phyloP scores from a whole-genome alignment of 2,329 filamentous ascomycete genomes.

The Pseudogymnoascus sp. region DNA sequence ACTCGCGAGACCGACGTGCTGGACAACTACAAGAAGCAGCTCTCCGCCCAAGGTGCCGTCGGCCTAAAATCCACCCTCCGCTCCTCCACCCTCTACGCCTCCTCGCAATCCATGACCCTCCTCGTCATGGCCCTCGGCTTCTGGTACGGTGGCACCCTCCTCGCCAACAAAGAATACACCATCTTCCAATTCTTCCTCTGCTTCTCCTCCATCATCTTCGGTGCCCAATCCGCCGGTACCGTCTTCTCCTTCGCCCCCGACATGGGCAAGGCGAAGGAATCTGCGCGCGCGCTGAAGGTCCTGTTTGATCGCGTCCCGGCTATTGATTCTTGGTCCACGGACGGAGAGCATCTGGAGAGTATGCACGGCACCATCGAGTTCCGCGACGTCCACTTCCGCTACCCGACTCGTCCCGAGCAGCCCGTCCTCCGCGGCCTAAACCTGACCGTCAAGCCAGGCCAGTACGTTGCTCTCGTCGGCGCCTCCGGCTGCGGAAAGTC shows the following conservation, averaged over 20 bases:
- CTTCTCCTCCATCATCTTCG: conserved; percentile 82
- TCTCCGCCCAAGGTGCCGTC: conserved; percentile 57
- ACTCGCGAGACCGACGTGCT: conserved; percentile 81
- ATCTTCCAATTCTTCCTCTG: conserved; percentile 89
- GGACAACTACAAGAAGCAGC: conserved; percentile 57
- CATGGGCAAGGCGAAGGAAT: conserved; percentile 86
- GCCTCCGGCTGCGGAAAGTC: conserved; percentile 90
- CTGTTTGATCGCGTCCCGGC: conserved; percentile 75
- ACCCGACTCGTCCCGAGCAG: conserved; percentile 83
- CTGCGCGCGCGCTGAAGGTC: conserved; percentile 69
- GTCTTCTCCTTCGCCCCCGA: conserved; percentile 87
- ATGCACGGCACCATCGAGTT: conserved; percentile 81
- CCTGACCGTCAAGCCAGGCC: conserved; percentile 63
- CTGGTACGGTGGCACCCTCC: conserved; percentile 80
- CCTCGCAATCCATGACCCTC: conserved; percentile 77
- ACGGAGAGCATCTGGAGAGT: conserved; percentile 53
- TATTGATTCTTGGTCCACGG: conserved; percentile 73
- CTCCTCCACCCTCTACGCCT: conserved; percentile 72
- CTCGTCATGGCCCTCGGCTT: conserved; percentile 80
- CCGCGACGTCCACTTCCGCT: conserved; percentile 86
- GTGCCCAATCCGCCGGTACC: conserved; percentile 81
- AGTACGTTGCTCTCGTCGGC: conserved; percentile 87
- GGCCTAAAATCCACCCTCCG: conserved; percentile 68
- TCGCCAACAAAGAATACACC: conserved; percentile 61
- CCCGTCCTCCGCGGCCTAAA: conserved; percentile 84